Evolutionary conservation across 192 early-diverging fungal species (phyloP).

Genomic region (Umbelopsis ramanniana): DNA sequence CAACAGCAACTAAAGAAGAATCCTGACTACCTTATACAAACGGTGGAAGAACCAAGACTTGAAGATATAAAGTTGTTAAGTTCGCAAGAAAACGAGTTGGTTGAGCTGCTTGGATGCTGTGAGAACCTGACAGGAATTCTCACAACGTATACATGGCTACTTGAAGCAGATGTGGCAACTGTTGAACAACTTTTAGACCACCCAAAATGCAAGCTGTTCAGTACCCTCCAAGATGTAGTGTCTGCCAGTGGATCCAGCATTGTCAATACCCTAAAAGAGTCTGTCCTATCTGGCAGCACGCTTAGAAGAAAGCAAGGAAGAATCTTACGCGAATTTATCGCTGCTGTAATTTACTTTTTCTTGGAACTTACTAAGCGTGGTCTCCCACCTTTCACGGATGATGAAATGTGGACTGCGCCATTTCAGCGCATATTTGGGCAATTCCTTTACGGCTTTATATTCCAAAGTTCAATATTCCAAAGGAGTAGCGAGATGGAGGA

Average conservation of each 20-base stretch:
- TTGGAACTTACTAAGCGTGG: background rate
- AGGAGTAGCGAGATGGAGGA: background rate
- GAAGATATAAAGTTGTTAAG: background rate
- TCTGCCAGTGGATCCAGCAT: background rate
- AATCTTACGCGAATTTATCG: background rate
- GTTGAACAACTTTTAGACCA: background rate
- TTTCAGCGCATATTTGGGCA: background rate
- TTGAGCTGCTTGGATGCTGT: background rate
- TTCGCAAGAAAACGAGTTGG: background rate
- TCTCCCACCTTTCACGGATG: background rate
- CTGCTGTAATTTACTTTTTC: background rate
- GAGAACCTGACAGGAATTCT: background rate
- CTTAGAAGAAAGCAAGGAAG: background rate
- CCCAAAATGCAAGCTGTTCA: background rate
- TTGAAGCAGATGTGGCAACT: background rate
- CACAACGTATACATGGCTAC: background rate
- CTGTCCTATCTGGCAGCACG: background rate
- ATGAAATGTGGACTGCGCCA: background rate
- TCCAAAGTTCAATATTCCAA: background rate
- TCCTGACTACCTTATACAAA: background rate
- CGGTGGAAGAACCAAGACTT: conserved; percentile 10
- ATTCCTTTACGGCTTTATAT: background rate
- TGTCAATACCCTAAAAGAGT: background rate
- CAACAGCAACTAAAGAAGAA: background rate
- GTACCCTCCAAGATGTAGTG: background rate